Base-by-base conservation (phyloP, 1,284 basidiomycete species). In the Ceratobasidium sp. region DNA sequence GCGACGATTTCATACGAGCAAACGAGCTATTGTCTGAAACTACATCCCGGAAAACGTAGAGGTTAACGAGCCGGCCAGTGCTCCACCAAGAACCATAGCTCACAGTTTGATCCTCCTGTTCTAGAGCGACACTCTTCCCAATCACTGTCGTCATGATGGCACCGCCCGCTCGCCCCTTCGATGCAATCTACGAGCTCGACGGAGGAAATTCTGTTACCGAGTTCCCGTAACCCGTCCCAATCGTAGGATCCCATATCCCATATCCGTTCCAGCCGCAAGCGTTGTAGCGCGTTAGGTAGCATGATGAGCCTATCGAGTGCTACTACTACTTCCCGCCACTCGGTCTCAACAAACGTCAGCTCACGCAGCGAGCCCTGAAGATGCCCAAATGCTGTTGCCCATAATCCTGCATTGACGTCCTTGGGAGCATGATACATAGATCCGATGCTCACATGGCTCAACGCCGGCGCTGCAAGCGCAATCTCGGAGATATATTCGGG, bases 1-100 rank as follows among this genome's bases (percentile, higher is more conserved):
- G 60, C 24, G 27, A 47, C 19, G 14, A 27, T 31, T 31, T 31
- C 54, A 31, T 17, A 27, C 54, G 36, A 56, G n/a, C n/a, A 31
- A 56, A 56, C 11, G 54, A 56, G 27, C 9, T n/a, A 56, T 56
- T 56, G 54, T 56, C 54, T 31, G 54, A 56, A 31, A 31, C 54
- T 56, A 24, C n/a, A 27, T 53, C 29, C 29, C 19, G 19, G 2
- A 22, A n/a, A n/a, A n/a, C n/a, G n/a, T n/a, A n/a, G n/a, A n/a
- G n/a, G n/a, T n/a, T n/a, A n/a, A n/a, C n/a, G n/a, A n/a, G n/a
- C n/a, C n/a, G n/a, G n/a, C n/a, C n/a, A n/a, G n/a, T n/a, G n/a
- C n/a, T n/a, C n/a, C n/a, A n/a, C n/a, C n/a, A n/a, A n/a, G n/a
- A n/a, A n/a, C n/a, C n/a, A n/a, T n/a, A n/a, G n/a, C n/a, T 31